Base-by-base conservation (phyloP, 441 rosid species). In the Pelargonium fulgidum region DNA sequence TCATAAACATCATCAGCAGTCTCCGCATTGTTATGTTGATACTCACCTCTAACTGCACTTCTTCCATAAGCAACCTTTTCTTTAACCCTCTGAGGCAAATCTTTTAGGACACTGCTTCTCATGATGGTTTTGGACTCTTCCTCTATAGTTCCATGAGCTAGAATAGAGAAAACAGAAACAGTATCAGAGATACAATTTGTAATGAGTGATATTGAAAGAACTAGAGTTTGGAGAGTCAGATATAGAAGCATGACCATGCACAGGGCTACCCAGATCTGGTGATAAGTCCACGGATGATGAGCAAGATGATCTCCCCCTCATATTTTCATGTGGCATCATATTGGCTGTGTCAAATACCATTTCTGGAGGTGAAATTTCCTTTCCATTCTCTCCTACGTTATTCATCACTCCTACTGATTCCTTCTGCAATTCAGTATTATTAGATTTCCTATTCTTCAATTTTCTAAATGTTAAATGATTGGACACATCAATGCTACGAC, bases 281-380 rank as follows among this genome's bases (percentile, higher is more conserved):
- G 85, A 78, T 48, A 84, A 78, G 73, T 85, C 86, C 58, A 80
- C 52, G 62, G 86, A 89, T 61, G 90, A 82, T 2, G 77, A 84
- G 74, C 70, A 41, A 62, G 85, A 79, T 20, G 84, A 85, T 69
- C 54, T 70, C 16, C 62, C 82, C 62, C 74, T 73, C 4, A 47
- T 48, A 72, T 44, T 75, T 77, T 79, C 83, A 24, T 64, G 70
- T 33, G 73, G 61, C 29, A 52, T 64, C 59, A 47, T 72, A 65
- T 75, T 64, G 54, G 82, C 74, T 17, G 74, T 76, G 62, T 74
- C 79, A 50, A 26, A 68, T 65, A 64, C 75, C 63, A 62, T 48
- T 61, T 79, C 73, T 52, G 86, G 73, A 73, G 75, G 66, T 20
- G 71, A 54, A 56, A 58, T 54, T 17, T 69, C 81, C 74, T 52